Percentiles rank a stretch among this genome's conserved stretches.
Conservation (phyloP, 169 alveolate species). For the Plasmodium gonderi region DNA sequence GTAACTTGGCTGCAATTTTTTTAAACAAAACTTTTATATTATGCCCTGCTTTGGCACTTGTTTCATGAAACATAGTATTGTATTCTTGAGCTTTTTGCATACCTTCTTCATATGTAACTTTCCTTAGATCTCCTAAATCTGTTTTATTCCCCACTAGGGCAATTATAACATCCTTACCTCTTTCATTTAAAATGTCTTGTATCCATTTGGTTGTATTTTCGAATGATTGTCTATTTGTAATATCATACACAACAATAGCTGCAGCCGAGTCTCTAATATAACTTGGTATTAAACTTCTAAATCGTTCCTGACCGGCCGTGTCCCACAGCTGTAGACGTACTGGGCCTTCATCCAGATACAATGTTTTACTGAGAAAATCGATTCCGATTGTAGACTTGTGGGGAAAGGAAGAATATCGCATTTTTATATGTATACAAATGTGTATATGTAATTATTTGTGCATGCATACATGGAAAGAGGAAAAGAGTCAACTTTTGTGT, state of each 20-base stretch:
- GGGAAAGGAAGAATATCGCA: conserved; percentile 8
- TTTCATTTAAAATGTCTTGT: conserved; percentile 95
- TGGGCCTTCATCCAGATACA: conserved; percentile 95
- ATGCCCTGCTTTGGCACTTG: conserved; percentile 97
- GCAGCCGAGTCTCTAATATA: conserved; percentile 97
- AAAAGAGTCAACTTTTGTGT: too few species aligned
- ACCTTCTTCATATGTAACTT: conserved; percentile 94
- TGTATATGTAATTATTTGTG: background rate
- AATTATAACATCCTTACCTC: conserved; percentile 96
- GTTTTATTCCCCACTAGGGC: conserved; percentile 97
- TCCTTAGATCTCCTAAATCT: conserved; percentile 95
- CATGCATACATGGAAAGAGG: background rate
- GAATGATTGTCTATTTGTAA: conserved; percentile 94
- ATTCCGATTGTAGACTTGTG: conserved; percentile 95
- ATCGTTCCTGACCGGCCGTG: conserved; percentile 99
- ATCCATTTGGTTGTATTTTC: conserved; percentile 95
- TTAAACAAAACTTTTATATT: conserved; percentile 93
- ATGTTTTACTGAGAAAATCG: conserved; percentile 96
- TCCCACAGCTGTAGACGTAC: conserved; percentile 98
- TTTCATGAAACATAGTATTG: conserved; percentile 94
- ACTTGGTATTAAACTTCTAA: conserved; percentile 96
- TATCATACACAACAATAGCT: conserved; percentile 96
- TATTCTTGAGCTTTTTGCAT: conserved; percentile 93
- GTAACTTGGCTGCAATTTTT: conserved; percentile 87
- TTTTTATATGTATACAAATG: background rate